Evolutionary conservation across 192 early-diverging fungal genomes (phyloP).

Genomic region (Cladochytrium replicatum): DNA sequence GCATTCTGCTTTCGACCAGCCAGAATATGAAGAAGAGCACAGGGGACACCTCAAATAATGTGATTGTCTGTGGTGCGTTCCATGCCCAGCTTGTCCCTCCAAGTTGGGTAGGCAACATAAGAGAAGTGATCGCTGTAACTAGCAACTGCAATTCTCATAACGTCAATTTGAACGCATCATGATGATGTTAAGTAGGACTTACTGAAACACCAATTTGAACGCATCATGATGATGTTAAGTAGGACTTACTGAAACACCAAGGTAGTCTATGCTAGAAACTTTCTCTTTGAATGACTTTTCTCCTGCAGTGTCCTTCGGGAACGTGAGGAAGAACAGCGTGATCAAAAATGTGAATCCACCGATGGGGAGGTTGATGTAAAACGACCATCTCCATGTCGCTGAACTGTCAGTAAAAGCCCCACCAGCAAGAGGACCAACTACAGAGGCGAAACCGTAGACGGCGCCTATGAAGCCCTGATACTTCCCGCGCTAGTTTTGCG

Average conservation of each 20-base stretch:
- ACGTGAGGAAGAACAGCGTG: slow-evolving; percentile 46
- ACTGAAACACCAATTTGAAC: slow-evolving; percentile 43
- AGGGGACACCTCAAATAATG: slow-evolving; percentile 52
- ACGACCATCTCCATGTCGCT: slow-evolving; percentile 39
- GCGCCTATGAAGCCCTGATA: slow-evolving; percentile 72
- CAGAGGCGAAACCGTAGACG: slow-evolving; percentile 64
- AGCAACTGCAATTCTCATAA: too few species aligned
- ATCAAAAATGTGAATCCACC: slow-evolving; percentile 55
- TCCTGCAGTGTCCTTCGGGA: slow-evolving; percentile 36
- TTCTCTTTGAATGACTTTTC: slow-evolving; percentile 45
- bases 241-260: slow-evolving; percentile 53
- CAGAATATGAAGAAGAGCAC: slow-evolving; percentile 46
- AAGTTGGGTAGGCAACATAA: slow-evolving; percentile 61
- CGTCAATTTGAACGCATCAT: too few species aligned
- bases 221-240: slow-evolving; percentile 15
- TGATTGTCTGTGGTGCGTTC: slow-evolving; percentile 46
- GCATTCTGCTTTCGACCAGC: slow-evolving; percentile 58
- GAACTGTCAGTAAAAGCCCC: slow-evolving; percentile 66
- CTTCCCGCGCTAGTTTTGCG: slow-evolving; percentile 66
- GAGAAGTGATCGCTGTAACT: slow-evolving; percentile 38
- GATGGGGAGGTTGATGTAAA: slow-evolving; percentile 80
- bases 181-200: slow-evolving; percentile 30
- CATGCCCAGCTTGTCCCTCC: slow-evolving; percentile 63
- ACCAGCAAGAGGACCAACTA: slow-evolving; percentile 76
- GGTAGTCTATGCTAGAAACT: slow-evolving; percentile 55